phyloP scores from a whole-genome alignment of 352 stramenopile genomes.

The Phytophthora melonis region DNA sequence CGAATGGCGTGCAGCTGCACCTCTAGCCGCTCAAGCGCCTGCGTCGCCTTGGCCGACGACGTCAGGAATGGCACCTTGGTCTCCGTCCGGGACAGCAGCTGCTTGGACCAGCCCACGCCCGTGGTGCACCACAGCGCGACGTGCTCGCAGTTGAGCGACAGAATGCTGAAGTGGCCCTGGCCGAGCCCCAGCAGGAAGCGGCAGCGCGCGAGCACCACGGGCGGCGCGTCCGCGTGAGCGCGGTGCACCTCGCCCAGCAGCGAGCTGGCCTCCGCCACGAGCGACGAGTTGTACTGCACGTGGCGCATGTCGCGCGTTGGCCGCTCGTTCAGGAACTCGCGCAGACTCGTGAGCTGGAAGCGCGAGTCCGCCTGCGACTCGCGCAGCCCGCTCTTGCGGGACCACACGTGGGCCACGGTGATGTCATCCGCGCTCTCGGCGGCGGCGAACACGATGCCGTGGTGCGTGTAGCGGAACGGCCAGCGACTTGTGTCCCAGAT shows the following conservation, averaged over 20 bases:
- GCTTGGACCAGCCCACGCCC: slow-evolving; percentile 79
- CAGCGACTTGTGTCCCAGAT: slow-evolving; percentile 85
- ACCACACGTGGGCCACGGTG: slow-evolving; percentile 78
- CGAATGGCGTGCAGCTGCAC: slow-evolving; percentile 45
- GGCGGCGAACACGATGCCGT: slow-evolving; percentile 68
- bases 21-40: slow-evolving; percentile 46
- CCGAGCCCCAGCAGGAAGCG: slow-evolving; percentile 71
- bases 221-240: slow-evolving; percentile 64
- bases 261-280: slow-evolving; percentile 65
- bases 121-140: slow-evolving; percentile 83
- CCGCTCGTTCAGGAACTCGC: slow-evolving; percentile 72
- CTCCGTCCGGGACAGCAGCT: slow-evolving; percentile 63
- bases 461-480: slow-evolving; percentile 83
- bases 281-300: slow-evolving; percentile 82
- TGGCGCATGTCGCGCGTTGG: slow-evolving; percentile 68
- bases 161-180: slow-evolving; percentile 75
- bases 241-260: slow-evolving; percentile 73
- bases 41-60: slow-evolving; percentile 38
- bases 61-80: slow-evolving; percentile 61
- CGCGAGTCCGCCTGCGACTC: slow-evolving; percentile 71
- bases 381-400: slow-evolving; percentile 60
- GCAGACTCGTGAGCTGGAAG: slow-evolving; percentile 75
- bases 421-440: slow-evolving; percentile 58
- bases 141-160: slow-evolving; percentile 81
- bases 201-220: slow-evolving; percentile 77